Evolutionary conservation across 805 yeast species (phyloP).

Genomic region (Candida fluviatilis): DNA sequence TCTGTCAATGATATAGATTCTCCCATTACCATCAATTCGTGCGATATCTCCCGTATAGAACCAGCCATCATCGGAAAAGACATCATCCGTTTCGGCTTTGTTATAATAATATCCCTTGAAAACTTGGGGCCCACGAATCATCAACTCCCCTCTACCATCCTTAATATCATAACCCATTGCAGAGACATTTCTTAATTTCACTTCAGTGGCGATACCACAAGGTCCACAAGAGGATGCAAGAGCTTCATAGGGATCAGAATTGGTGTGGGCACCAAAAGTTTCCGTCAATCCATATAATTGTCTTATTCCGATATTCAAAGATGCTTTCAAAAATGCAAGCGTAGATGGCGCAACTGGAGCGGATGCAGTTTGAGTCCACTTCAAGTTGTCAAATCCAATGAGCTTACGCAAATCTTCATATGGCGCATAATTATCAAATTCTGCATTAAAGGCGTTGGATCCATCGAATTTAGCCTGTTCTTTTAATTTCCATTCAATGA

Average conservation of each 20-base stretch:
- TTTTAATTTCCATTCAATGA: slow-evolving; percentile 15
- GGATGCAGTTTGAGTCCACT: slow-evolving; percentile 28
- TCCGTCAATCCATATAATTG: slow-evolving; percentile 37
- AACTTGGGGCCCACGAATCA: slow-evolving; percentile 62
- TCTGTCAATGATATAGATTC: slow-evolving; percentile 59
- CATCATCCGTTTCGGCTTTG: slow-evolving; percentile 49
- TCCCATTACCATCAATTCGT: slow-evolving; percentile 41
- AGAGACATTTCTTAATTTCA: slow-evolving; percentile 12
- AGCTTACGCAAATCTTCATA: slow-evolving; percentile 28
- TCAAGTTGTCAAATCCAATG: slow-evolving; percentile 26
- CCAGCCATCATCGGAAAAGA: slow-evolving; percentile 56
- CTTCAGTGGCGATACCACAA: slow-evolving; percentile 15
- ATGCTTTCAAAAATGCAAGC: slow-evolving; percentile 20
- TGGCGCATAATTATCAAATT: slow-evolving; percentile 13
- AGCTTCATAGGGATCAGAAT: slow-evolving; percentile 15
- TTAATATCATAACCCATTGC: slow-evolving; percentile 16
- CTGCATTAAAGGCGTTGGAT: slow-evolving; percentile 17
- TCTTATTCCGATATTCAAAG: slow-evolving; percentile 21
- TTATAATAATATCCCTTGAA: slow-evolving; percentile 54
- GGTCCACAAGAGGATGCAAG: slow-evolving; percentile 25
- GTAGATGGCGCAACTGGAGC: slow-evolving; percentile 24
- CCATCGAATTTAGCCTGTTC: slow-evolving; percentile 35
- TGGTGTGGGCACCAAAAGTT: slow-evolving; percentile 19
- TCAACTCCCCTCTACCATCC: slow-evolving; percentile 40
- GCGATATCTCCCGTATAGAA: slow-evolving; percentile 64